Evolutionary conservation across 1,284 basidiomycete species (phyloP).

Genomic region (Vanrija pseudolonga): DNA sequence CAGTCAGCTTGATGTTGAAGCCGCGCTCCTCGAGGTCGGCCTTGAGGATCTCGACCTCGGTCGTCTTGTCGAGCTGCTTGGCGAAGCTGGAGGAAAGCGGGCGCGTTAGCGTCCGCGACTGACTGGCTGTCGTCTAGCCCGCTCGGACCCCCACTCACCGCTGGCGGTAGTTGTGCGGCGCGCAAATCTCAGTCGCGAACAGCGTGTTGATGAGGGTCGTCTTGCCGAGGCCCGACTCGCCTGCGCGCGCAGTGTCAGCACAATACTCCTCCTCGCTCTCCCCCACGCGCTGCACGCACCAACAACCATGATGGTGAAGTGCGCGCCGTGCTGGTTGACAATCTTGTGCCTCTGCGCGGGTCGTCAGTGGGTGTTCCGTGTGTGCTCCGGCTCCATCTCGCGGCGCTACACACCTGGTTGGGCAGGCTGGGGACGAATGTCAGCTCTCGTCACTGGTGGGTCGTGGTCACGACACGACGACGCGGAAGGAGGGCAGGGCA

Average conservation of each 20-base stretch:
- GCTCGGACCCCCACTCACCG: conserved; percentile 40
- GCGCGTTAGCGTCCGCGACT: too few relatives aligned
- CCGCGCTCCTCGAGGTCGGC: conserved; percentile 97
- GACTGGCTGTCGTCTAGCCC: too few relatives aligned
- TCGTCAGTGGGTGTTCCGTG: not conserved
- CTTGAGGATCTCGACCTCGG: conserved; percentile 95
- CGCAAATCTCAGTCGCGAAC: conserved; percentile 94
- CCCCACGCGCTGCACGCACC: conserved; percentile 58
- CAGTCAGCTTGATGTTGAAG: conserved; percentile 98
- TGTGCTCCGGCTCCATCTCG: not conserved
- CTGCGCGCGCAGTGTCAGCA: conserved; percentile 49
- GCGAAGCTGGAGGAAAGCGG: conserved; percentile 71
- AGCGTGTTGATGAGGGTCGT: conserved; percentile 98
- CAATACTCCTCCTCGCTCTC: too few relatives aligned
- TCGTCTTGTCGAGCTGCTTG: conserved; percentile 98
- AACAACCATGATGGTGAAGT: conserved; percentile 99
- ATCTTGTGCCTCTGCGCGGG: conserved; percentile 80
- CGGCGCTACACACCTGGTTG: conserved; percentile 71
- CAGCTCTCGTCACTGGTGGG: too few relatives aligned
- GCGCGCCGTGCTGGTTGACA: conserved; percentile 91
- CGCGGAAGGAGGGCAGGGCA: too few relatives aligned
- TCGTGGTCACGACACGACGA: too few relatives aligned
- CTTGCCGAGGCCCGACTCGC: conserved; percentile 92
- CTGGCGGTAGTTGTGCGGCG: conserved; percentile 82
- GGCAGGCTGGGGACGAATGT: conserved; percentile 92